Evolutionary conservation across 2,329 filamentous ascomycete genomes (phyloP).

Genomic region (Paradendryphiella salina): DNA sequence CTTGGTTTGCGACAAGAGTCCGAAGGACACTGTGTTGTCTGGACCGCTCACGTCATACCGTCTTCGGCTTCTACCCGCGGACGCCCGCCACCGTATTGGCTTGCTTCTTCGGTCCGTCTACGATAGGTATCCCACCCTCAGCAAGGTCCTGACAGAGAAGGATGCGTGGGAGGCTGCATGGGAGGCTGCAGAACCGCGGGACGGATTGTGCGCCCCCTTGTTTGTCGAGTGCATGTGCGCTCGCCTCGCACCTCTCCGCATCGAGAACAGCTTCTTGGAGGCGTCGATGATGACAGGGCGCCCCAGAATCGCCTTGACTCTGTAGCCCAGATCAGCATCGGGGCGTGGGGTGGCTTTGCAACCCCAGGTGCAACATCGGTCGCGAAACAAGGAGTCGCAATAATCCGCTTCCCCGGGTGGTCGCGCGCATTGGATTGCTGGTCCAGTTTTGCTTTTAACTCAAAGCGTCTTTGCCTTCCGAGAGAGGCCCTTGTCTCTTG

Average conservation of each 20-base stretch:
- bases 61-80: conserved; percentile 12
- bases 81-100: conserved; percentile 10
- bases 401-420: conserved; percentile 37
- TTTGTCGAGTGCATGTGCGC: conserved; percentile 13
- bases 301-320: conserved; percentile 17
- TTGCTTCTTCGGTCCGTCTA: conserved; percentile 20
- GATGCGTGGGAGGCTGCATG: conserved; percentile 18
- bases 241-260: conserved; percentile 6
- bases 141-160: conserved; percentile 9
- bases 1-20: conserved; percentile 16
- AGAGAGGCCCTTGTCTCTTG: conserved; percentile 12
- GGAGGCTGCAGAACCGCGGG: conserved; percentile 12
- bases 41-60: conserved; percentile 15
- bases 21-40: conserved; percentile 13
- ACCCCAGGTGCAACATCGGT: conserved; percentile 32
- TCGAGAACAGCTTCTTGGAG: conserved; percentile 9
- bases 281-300: conserved; percentile 22
- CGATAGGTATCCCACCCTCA: conserved; percentile 9
- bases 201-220: conserved; percentile 5
- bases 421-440: conserved; percentile 25
- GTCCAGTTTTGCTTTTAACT: conserved; percentile 36
- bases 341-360: conserved; percentile 42
- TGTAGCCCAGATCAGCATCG: conserved; percentile 20
- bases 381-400: conserved; percentile 37
- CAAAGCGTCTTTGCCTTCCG: conserved; percentile 24